Evolutionary conservation across 257 asterid genomes (phyloP), one percentile per base, ranked within the genome.

Genomic region (Nicotiana tomentosiformis): DNA sequence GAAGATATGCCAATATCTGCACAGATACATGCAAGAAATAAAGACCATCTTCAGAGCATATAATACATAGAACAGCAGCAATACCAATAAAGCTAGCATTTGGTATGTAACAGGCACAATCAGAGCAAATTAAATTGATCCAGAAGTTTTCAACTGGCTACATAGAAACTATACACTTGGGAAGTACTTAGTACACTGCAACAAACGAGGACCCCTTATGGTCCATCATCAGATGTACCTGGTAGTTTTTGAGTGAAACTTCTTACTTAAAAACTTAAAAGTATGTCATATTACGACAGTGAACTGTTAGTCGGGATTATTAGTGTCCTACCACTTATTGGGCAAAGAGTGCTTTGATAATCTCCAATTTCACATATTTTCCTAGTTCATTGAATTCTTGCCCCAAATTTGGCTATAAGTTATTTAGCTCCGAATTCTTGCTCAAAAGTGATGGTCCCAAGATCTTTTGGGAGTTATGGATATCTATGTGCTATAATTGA

Each of bases 1-100:
- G 83, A 66, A 95, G 94, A 88, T 95, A 95, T 3, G 99, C 93
- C 35, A 95, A 85, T 26, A 93, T 87, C 98, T 95, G 97, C 83
- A 77, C 67, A 17, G 39, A 37, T 49, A 26, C 0, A 68, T 61
- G 70, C 3, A 26, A 77, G 53, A 64, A 37, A 12, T 49, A 23
- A 15, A 49, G 62, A 74, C 26, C 15, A 23, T 26, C 39, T 29
- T 49, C 43, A 74, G 43, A 26, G 37, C 15, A 74, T 26, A 74
- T 7, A 49, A 14, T 23, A 46, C 39, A 23, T 17, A 49, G 16
- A 74, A 26, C 62, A 74, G 0, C 18, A 74, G 2, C 26, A 74
- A 11, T 10, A 43, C n/a, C 49, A 70, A 43, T 7, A 46, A 26
- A 7, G 39, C 15, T 12, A 72, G 23, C 43, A 70, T 18, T 37